phyloP scores from a whole-genome alignment of 208 protist genomes.

The Trypanosoma theileri region DNA sequence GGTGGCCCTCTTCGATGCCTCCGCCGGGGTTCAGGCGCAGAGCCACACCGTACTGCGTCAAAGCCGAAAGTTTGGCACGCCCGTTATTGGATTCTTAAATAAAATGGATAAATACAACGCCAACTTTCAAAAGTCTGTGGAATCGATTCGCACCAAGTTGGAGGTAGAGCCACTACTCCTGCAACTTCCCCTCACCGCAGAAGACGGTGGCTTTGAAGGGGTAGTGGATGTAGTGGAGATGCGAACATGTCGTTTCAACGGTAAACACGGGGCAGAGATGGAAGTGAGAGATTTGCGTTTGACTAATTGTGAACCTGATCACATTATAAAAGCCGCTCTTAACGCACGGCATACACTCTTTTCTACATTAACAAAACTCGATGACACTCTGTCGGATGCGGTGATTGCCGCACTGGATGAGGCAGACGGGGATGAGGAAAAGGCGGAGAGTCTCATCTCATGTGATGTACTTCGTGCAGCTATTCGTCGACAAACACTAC shows the following conservation, averaged over 20 bases:
- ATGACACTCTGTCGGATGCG: constrained; percentile 67
- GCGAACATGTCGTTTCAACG: constrained; percentile 59
- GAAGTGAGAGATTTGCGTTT: constrained; percentile 14
- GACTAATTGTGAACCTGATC: constrained; percentile 34
- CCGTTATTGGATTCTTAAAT: constrained; percentile 92
- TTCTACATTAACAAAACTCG: constrained; percentile 55
- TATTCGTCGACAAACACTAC: constrained; percentile 61
- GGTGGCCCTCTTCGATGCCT: constrained; percentile 95
- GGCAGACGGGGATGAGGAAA: constrained; percentile 69
- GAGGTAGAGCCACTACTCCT: constrained; percentile 82
- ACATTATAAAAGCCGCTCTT: constrained; percentile 40
- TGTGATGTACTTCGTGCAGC: constrained; percentile 47
- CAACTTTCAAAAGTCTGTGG: constrained; percentile 66
- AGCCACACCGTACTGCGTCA: constrained; percentile 91
- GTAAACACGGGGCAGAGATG: constrained; percentile 55
- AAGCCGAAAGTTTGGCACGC: constrained; percentile 79
- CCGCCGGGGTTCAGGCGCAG: constrained; percentile 94
- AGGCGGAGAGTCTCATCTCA: constrained; percentile 62
- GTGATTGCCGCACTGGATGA: constrained; percentile 69
- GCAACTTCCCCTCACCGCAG: constrained; percentile 83
- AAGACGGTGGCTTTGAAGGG: constrained; percentile 75
- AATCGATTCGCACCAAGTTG: constrained; percentile 80
- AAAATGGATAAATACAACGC: constrained; percentile 97
- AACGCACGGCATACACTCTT: constrained; percentile 51
- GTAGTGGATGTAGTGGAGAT: constrained; percentile 90